Base-by-base conservation (phyloP, 352 stramenopile species). In the Pythium grandisporangium region DNA sequence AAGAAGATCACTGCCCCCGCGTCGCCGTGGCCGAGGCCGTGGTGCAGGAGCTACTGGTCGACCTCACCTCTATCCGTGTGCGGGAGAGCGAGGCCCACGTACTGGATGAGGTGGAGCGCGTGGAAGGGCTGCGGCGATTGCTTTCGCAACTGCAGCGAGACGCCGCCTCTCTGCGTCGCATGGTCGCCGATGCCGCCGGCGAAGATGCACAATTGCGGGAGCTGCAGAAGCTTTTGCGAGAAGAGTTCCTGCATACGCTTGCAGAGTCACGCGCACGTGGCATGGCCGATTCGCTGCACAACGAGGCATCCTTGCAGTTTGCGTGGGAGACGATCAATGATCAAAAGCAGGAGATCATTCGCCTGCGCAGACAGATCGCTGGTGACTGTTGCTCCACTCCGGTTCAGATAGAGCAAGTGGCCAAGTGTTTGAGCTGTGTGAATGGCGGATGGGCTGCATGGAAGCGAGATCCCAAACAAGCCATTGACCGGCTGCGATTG, bases 311-410 rank as follows among this genome's bases (percentile, higher is more conserved):
- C 16, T 44, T 85, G n/a, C 72, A 85, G 45, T 85, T 85, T 25
- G 72, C 69, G 6, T 85, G 69, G 69, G 72, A 85, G 23, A 85
- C 72, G 20, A 83, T 85, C 29, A 62, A 83, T 26, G 72, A 78
- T 24, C 72, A 85, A 30, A 85, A 83, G 54, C 65, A 74, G 37
- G 64, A 85, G 40, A 69, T 85, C 7, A 61, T 76, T 16, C 69
- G 72, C 5, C 64, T 85, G 13, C 66, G 70, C 8, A 65, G 62
- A 1, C 57, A 81, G 36, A 81, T 74, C 23, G 54, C n/a, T n/a
- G n/a, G n/a, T n/a, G n/a, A n/a, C n/a, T n/a, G n/a, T n/a, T n/a
- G n/a, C n/a, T n/a, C n/a, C n/a, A n/a, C n/a, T n/a, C n/a, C n/a
- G n/a, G n/a, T n/a, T n/a, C n/a, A n/a, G n/a, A n/a, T n/a, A n/a